Conservation (phyloP, 768 basidiomycete species). For the Rhodocollybia butyracea region DNA sequence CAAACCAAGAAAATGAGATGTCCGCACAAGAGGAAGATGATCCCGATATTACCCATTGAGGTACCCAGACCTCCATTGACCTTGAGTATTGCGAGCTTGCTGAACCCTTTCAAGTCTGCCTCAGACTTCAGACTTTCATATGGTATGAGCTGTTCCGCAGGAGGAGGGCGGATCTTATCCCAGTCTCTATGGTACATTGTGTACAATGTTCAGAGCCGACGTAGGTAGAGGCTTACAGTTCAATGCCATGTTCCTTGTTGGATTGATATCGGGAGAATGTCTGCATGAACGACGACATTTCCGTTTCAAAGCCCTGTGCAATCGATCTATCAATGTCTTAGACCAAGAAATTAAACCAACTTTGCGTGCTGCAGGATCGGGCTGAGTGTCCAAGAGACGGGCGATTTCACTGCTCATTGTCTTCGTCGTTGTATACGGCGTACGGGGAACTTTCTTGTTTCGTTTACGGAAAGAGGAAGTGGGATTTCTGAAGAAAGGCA, state of each 20-base stretch:
- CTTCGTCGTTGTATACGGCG: slow-evolving; percentile 76
- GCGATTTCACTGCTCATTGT: slow-evolving; percentile 98
- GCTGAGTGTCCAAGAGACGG: slow-evolving; percentile 83
- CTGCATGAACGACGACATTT: slow-evolving; percentile 95
- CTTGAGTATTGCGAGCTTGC: slow-evolving; percentile 94
- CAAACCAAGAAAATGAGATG: not conserved
- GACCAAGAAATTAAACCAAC: slow-evolving; percentile 35
- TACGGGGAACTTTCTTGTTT: slow-evolving; percentile 64
- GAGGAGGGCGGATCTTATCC: slow-evolving; percentile 86
- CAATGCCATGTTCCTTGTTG: slow-evolving; percentile 80
- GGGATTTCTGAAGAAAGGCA: slow-evolving; percentile 16
- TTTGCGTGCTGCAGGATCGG: slow-evolving; percentile 78
- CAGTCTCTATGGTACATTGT: slow-evolving; percentile 55
- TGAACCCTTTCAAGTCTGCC: slow-evolving; percentile 61
- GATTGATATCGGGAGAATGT: slow-evolving; percentile 93
- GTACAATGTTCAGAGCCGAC: slow-evolving; percentile 7
- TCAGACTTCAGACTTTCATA: slow-evolving; percentile 69
- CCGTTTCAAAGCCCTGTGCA: slow-evolving; percentile 79
- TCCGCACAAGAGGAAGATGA: not conserved
- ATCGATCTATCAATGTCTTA: slow-evolving; percentile 16
- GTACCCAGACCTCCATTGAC: slow-evolving; percentile 92
- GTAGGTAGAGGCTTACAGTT: slow-evolving; percentile 58
- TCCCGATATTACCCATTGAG: slow-evolving; percentile 79
- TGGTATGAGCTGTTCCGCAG: slow-evolving; percentile 79
- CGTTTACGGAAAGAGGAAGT: slow-evolving; percentile 47